A percentile compares a stretch with the other conserved stretches of the same genome.
Evolutionary conservation across 495 filamentous ascomycete genomes (phyloP).

Genomic region (Staphylotrichum longicolle): DNA sequence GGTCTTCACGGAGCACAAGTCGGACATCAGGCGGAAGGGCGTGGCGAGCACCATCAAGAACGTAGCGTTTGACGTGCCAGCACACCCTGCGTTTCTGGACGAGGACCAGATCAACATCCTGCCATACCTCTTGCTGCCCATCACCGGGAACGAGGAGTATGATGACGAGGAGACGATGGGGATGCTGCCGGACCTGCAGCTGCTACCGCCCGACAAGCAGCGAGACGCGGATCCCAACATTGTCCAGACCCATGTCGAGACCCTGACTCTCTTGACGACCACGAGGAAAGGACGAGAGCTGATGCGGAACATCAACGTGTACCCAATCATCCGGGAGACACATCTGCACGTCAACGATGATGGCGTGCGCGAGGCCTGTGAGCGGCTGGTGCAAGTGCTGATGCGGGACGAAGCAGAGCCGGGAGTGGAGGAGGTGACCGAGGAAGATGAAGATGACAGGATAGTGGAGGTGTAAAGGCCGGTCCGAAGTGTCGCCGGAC

Average conservation of each 20-base stretch:
- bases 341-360: constrained; percentile 80
- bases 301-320: constrained; percentile 74
- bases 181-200: constrained; percentile 84
- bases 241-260: constrained; percentile 83
- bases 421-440: constrained; percentile 59
- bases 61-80: constrained; percentile 65
- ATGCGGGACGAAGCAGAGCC: constrained; percentile 72
- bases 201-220: constrained; percentile 82
- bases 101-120: constrained; percentile 74
- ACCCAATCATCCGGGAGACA: constrained; percentile 83
- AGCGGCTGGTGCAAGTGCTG: constrained; percentile 85
- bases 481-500: neutral
- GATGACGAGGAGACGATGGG: constrained; percentile 71
- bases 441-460: constrained; percentile 39
- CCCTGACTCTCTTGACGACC: constrained; percentile 75
- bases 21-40: constrained; percentile 75
- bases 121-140: constrained; percentile 77
- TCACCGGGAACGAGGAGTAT: constrained; percentile 58
- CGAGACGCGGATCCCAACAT: constrained; percentile 73
- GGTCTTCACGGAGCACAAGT: constrained; percentile 87
- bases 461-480: constrained; percentile 45
- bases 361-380: constrained; percentile 77
- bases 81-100: constrained; percentile 65
- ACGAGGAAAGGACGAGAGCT: constrained; percentile 69
- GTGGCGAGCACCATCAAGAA: constrained; percentile 94